Evolutionary conservation across 192 early-diverging fungal genomes (phyloP).

Genomic region (Coemansia sp.): DNA sequence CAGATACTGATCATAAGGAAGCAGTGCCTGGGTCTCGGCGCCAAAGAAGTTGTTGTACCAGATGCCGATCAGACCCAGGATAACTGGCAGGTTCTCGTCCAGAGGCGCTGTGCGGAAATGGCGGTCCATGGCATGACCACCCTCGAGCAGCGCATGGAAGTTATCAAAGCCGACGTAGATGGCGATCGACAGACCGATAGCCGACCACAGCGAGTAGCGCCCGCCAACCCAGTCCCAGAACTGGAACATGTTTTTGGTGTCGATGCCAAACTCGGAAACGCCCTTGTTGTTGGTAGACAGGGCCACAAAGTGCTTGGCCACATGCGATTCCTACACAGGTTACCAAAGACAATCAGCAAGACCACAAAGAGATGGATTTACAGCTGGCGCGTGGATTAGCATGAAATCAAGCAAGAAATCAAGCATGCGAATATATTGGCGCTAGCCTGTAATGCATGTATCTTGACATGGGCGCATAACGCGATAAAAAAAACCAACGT

Average conservation of each 20-base stretch:
- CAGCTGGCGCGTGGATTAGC: too few relatives aligned
- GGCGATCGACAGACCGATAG: conserved; percentile 96
- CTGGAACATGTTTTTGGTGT: conserved; percentile 97
- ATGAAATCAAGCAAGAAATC: too few relatives aligned
- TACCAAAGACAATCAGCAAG: neutral
- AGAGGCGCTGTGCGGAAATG: conserved; percentile 91
- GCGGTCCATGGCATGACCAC: conserved; percentile 95
- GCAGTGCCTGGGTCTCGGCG: conserved; percentile 88
- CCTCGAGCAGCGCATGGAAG: conserved; percentile 85
- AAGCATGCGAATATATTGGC: too few relatives aligned
- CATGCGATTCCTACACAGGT: conserved; percentile 61
- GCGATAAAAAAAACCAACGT: too few relatives aligned
- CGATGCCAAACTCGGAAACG: conserved; percentile 91
- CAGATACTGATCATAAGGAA: conserved; percentile 99
- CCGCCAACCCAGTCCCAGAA: conserved; percentile 99
- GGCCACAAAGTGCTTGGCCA: conserved; percentile 99
- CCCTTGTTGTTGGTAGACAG: conserved; percentile 91
- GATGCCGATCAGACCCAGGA: conserved; percentile 85
- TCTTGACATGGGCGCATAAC: too few relatives aligned
- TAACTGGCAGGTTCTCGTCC: conserved; percentile 90
- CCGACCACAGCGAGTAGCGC: conserved; percentile 98
- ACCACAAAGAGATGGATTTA: too few relatives aligned
- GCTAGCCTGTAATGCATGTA: too few relatives aligned
- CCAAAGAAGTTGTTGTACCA: conserved; percentile 99
- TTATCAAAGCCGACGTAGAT: conserved; percentile 94